phyloP scores from a whole-genome alignment of 73 alveolate species.

The Diophrys sp. region DNA sequence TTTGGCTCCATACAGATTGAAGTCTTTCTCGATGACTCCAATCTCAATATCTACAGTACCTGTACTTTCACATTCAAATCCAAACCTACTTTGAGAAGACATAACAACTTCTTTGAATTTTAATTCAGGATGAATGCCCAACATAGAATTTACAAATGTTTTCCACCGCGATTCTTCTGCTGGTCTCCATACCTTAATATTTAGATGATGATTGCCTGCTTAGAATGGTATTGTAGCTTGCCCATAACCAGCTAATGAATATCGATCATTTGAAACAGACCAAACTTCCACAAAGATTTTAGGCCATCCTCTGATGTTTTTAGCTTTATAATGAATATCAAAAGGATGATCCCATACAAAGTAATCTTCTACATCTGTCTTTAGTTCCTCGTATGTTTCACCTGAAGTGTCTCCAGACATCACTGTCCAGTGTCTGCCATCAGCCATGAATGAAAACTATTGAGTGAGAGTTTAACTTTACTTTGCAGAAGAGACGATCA shows the following conservation, averaged over 20 bases:
- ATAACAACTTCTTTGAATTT: conserved; percentile 64
- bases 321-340: conserved; percentile 59
- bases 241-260: conserved; percentile 77
- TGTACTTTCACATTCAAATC: conserved; percentile 73
- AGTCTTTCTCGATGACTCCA: conserved; percentile 71
- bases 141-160: conserved; percentile 43
- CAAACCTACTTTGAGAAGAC: conserved; percentile 70
- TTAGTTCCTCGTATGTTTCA: conserved; percentile 71
- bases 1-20: conserved; percentile 71
- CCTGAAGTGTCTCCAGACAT: conserved; percentile 69
- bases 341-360: conserved; percentile 72
- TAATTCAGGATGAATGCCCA: conserved; percentile 74
- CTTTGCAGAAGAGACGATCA: conserved; percentile 55
- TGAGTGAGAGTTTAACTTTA: conserved; percentile 1
- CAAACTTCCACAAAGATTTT: conserved; percentile 75
- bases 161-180: conserved; percentile 43
- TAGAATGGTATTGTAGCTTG: conserved; percentile 69
- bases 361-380: conserved; percentile 30
- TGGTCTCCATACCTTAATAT: conserved; percentile 84
- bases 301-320: conserved; percentile 75
- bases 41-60: conserved; percentile 73
- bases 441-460: conserved; percentile 38
- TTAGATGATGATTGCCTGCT: conserved; percentile 65
- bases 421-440: conserved; percentile 66
- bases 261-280: conserved; percentile 59